Base-by-base conservation (phyloP, 805 yeast species). In the Saccharomycopsis sp. region DNA sequence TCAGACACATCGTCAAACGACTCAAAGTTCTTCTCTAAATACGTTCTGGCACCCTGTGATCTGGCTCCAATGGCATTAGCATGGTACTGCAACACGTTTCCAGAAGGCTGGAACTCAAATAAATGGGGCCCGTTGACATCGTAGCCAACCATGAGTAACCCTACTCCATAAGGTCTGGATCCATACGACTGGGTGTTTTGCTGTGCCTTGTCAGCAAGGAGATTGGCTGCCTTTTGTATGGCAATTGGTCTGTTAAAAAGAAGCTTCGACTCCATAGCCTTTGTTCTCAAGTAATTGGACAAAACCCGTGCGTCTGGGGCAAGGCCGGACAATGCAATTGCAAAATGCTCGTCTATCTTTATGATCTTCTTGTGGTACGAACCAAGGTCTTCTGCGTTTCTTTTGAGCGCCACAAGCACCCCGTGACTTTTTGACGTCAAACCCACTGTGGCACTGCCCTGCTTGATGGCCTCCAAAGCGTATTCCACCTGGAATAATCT, bases 31-130 rank as follows among this genome's bases (percentile, higher is more conserved):
- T 97, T 85, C 73, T 94, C 99, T 69, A 94, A 76, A 66, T 90
- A 94, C 1, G 99, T 94, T 75, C 96, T 84, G 15, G 97, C 97
- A 55, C 98, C 98, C 74, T 94, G 99, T 1, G 98, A 93, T 70
- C 99, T 83, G 8, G 99, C 98, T 53, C 99, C 99, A 68, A 94
- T 90, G 42, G 99, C 96, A 12, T 97, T 85, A 41, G 97, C 98
- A 65, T 81, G 83, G 70, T 92, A 88, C 72, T 94, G 98, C 67
- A 91, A 77, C 22, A 87, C 94, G 24, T 93, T 85, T 1, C 99
- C 99, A 7, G 96, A 86, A 17, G 99, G 99, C 70, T 89, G 93
- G 74, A 94, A 94, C 76, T 94, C 99, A 72, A 83, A 85, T 63
- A 94, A 75, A 72, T 94, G 99, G 7, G 98, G 87, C 14, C 99